These are phyloP conservation scores for Phlegmacium glaucopus DNA, from an alignment of 768 basidiomycete species.

Conservation along the genomic window DNA sequence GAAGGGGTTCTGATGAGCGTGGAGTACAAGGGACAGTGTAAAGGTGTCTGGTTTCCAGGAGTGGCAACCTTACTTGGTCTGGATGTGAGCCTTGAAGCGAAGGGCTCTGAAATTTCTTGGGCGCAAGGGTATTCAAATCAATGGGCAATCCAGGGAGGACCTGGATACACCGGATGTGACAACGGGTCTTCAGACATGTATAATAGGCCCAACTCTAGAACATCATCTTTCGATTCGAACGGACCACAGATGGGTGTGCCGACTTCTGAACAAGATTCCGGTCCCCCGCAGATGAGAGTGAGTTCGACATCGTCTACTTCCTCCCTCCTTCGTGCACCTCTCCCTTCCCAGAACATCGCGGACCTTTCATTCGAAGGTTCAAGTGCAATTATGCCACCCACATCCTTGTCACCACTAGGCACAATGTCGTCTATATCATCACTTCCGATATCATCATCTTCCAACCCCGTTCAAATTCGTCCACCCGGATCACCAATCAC, in stretches of 20 bases:
- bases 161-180: slow-evolving; percentile 73
- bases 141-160: slow-evolving; percentile 64
- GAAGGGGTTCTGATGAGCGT: slow-evolving; percentile 63
- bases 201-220: slow-evolving; percentile 33
- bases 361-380: slow-evolving; percentile 78
- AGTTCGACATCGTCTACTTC: slow-evolving; percentile 46
- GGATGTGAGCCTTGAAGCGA: slow-evolving; percentile 68
- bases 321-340: slow-evolving; percentile 72
- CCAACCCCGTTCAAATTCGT: slow-evolving; percentile 20
- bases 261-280: slow-evolving; percentile 8
- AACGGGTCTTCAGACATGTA: slow-evolving; percentile 38
- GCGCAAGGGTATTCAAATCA: slow-evolving; percentile 41
- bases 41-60: slow-evolving; percentile 78
- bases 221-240: slow-evolving; percentile 48
- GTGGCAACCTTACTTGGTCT: slow-evolving; percentile 79
- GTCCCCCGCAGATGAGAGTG: slow-evolving; percentile 28
- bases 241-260: slow-evolving; percentile 19
- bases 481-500: slow-evolving; percentile 65
- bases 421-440: slow-evolving; percentile 50
- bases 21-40: slow-evolving; percentile 71
- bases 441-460: slow-evolving; percentile 34
- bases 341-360: slow-evolving; percentile 58
- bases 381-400: slow-evolving; percentile 29
- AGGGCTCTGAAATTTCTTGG: slow-evolving; percentile 71
- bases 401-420: slow-evolving; percentile 30